Conservation (phyloP, 2,329 filamentous ascomycete species). For the Didymella pomorum region DNA sequence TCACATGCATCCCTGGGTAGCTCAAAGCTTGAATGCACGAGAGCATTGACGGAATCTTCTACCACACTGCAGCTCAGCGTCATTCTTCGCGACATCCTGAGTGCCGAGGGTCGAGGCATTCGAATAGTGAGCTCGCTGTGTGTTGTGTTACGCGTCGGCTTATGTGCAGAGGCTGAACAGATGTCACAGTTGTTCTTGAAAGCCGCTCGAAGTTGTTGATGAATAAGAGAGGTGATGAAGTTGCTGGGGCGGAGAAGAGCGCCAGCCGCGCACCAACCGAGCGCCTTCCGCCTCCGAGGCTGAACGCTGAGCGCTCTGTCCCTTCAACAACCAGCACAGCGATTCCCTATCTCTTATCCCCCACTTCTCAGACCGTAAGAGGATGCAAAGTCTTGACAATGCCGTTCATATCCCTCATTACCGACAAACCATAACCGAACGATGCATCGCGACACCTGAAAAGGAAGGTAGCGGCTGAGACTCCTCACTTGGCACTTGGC, state of each 20-base stretch:
- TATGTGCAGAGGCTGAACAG: neutral
- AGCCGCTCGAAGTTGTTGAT: neutral
- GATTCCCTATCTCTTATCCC: slow-evolving; percentile 5
- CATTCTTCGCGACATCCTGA: neutral
- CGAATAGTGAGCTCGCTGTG: too few relatives aligned
- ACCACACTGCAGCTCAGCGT: neutral
- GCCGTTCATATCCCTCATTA: slow-evolving; percentile 8
- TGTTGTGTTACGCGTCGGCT: neutral
- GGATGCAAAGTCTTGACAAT: neutral
- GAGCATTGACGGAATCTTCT: neutral
- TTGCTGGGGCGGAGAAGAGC: neutral
- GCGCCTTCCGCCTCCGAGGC: slow-evolving; percentile 3
- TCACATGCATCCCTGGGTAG: neutral
- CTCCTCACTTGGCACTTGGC: slow-evolving; percentile 31
- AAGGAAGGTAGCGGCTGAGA: slow-evolving; percentile 21
- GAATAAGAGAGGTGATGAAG: neutral
- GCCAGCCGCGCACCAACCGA: neutral
- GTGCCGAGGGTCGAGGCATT: too few relatives aligned
- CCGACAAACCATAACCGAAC: slow-evolving; percentile 5
- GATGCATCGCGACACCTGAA: slow-evolving; percentile 16
- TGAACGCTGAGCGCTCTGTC: neutral
- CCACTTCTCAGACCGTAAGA: slow-evolving; percentile 2
- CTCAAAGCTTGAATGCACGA: neutral
- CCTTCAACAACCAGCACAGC: neutral
- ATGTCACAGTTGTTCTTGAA: neutral